A percentile compares a stretch with the other conserved stretches of the same genome.
phyloP scores from a whole-genome alignment of 805 yeast species.

The Candida ovalis region DNA sequence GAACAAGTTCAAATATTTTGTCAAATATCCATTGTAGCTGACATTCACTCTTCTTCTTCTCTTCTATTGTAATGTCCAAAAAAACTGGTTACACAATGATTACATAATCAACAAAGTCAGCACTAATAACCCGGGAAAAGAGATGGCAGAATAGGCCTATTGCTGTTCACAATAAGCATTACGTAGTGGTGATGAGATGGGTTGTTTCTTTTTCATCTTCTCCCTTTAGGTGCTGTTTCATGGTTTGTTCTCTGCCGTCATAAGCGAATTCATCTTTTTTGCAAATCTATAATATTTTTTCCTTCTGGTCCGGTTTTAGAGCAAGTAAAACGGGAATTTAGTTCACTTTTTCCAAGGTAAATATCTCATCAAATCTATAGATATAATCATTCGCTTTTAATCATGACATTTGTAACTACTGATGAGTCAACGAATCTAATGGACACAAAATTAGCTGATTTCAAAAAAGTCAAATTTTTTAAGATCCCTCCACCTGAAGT shows the following conservation, averaged over 20 bases:
- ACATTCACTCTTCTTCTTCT: neutral
- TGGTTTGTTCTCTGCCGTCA: too few relatives aligned
- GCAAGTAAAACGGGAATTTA: too few relatives aligned
- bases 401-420: slow-evolving; percentile 15
- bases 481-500: slow-evolving; percentile 23
- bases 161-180: neutral
- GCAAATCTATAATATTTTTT: too few relatives aligned
- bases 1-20: neutral
- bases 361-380: too few relatives aligned
- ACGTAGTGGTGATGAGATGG: neutral
- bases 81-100: neutral
- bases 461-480: slow-evolving; percentile 24
- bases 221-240: neutral
- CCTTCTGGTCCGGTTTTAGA: too few relatives aligned
- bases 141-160: neutral
- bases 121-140: neutral
- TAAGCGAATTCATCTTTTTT: too few relatives aligned
- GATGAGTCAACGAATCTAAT: slow-evolving; percentile 11
- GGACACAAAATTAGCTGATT: slow-evolving; percentile 21
- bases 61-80: neutral
- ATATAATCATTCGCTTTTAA: neutral
- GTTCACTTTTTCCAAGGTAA: too few relatives aligned
- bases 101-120: neutral
- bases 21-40: neutral
- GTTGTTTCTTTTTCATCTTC: neutral